Base-by-base conservation (phyloP, 495 filamentous ascomycete genomes). In the Pseudotulostoma volvatum region DNA sequence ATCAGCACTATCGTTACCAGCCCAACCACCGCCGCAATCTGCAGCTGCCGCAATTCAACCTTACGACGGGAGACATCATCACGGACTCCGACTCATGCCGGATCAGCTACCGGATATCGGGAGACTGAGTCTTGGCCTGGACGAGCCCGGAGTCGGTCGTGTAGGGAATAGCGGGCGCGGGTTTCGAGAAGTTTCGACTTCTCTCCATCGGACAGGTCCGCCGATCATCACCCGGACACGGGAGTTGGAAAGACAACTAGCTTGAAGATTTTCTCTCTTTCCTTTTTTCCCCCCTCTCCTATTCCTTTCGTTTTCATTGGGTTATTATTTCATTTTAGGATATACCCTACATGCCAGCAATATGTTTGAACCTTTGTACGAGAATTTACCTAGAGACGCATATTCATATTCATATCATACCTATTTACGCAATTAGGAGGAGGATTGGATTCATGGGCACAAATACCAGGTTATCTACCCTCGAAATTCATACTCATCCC, bases 171-270 rank as follows among this genome's bases (percentile, higher is more conserved):
- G 41, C 19, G 50, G 45, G 20, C 54, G 48, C 28, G 48, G 43
- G 18, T 36, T 45, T 7, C 35, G 44, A 16, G 44, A 54, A 16
- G 48, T 44, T 1, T 41, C 51, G 3, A 35, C 42, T 5, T 33
- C 39, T 3, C 47, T 51, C 20, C 54, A 54, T 38, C 42, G 44
- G 38, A 21, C 55, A 49, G 15, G 53, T 61, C 58, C 59, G 4
- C 58, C 59, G 2, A 35, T 59, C 9, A 36, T 64, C 38, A 54
- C 55, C 2, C 57, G 54, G 1, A 53, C 63, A 1, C 42, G 61
- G 5, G 59, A 56, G 44, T 39, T 65, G 28, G 61, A 63, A 39
- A 55, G 60, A 40, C 61, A 60, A 30, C 48, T 62, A 43, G 63
- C 63, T 5, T 43, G 23, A 32, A 36, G 31, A 19, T 36, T 18